These are phyloP conservation scores for Alloteropsis semialata DNA, from an alignment of 176 grass and related monocot genomes.

Conservation along the genomic window DNA sequence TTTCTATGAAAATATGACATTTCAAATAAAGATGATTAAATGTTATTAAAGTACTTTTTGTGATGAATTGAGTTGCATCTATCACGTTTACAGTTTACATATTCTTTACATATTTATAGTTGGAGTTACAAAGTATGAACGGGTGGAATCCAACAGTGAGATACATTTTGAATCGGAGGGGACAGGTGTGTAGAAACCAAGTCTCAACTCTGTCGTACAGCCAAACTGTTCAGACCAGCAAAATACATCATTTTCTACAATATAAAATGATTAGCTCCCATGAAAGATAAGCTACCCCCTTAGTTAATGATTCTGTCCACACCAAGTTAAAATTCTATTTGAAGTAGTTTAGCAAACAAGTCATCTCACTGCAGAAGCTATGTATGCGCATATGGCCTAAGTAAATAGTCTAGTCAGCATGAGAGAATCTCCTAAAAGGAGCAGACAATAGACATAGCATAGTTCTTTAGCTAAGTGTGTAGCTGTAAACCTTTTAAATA, in stretches of 20 bases:
- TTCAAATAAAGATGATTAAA: background rate
- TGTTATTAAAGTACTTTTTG: background rate
- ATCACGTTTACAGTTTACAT: background rate
- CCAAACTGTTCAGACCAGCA: background rate
- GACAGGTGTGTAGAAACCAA: background rate
- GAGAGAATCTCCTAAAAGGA: background rate
- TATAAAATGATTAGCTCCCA: background rate
- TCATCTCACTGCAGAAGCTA: background rate
- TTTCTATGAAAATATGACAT: background rate
- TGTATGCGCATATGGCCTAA: background rate
- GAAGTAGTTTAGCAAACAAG: slow-evolving; percentile 21
- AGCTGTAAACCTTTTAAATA: background rate
- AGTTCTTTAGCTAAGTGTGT: background rate
- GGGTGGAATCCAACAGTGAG: background rate
- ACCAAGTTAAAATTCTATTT: background rate
- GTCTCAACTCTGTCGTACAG: background rate
- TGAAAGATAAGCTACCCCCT: no score
- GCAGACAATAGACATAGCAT: background rate
- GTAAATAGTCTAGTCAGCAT: background rate
- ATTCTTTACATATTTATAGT: background rate
- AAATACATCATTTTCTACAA: background rate
- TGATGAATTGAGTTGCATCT: background rate
- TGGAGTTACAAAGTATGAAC: background rate
- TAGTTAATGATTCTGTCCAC: background rate
- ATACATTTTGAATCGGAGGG: background rate